phyloP scores from a whole-genome alignment of 768 basidiomycete species.

The Sarcodon aspratus region DNA sequence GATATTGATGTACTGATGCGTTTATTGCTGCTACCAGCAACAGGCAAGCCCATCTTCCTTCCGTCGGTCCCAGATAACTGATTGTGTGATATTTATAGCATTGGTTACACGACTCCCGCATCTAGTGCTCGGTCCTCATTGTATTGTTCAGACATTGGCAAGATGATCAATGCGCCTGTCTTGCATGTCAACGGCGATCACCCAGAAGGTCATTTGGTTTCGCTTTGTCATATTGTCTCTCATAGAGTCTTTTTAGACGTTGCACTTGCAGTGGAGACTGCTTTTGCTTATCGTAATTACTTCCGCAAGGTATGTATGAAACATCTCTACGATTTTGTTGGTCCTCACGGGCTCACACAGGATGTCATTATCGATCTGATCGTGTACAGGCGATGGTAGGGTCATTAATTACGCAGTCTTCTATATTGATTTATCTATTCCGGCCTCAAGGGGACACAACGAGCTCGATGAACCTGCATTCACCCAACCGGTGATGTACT shows the following conservation, averaged over 20 bases:
- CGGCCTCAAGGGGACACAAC: constrained; percentile 65
- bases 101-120: constrained; percentile 88
- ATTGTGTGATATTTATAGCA: constrained; percentile 31
- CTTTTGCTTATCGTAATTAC: constrained; percentile 76
- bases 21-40: constrained; percentile 11
- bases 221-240: not conserved
- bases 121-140: constrained; percentile 73
- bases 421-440: not conserved
- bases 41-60: constrained; percentile 10
- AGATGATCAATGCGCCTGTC: constrained; percentile 84
- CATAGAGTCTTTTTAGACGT: constrained; percentile 43
- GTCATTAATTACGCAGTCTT: not conserved
- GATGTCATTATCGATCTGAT: constrained; percentile 86
- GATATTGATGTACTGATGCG: constrained; percentile 1
- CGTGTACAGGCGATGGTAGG: constrained; percentile 76
- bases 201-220: constrained; percentile 50
- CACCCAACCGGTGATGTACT: constrained; percentile 87
- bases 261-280: constrained; percentile 74
- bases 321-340: not conserved
- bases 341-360: constrained; percentile 13
- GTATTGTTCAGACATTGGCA: constrained; percentile 83
- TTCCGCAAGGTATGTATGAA: constrained; percentile 54
- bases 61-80: constrained; percentile 44
- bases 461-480: constrained; percentile 81
- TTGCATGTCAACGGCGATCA: constrained; percentile 88